Evolutionary conservation across 345 rosid species (phyloP).

Genomic region (Pistacia atlantica): DNA sequence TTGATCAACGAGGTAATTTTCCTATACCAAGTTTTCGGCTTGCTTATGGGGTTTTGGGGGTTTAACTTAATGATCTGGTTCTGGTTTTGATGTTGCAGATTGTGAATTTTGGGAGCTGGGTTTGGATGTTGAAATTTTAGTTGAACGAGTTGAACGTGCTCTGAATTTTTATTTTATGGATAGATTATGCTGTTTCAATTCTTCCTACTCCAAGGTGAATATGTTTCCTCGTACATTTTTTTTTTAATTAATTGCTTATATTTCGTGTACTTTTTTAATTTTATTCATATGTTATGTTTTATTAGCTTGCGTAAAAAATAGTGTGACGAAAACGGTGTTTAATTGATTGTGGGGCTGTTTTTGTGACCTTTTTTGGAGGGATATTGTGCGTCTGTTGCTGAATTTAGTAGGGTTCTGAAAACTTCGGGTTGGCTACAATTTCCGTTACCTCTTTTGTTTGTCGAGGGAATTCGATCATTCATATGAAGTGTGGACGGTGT

Average conservation of each 20-base stretch:
- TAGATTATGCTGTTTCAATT: constrained; percentile 42
- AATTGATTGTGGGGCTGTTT: not conserved
- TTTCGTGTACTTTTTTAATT: not conserved
- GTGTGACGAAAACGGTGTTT: not conserved
- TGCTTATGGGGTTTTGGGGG: constrained; percentile 16
- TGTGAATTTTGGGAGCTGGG: constrained; percentile 23
- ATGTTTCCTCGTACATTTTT: not conserved
- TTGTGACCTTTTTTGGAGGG: not conserved
- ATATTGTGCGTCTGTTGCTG: not conserved
- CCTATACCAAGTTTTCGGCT: constrained; percentile 22
- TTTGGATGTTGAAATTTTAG: constrained; percentile 31
- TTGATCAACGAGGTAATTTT: constrained; percentile 32
- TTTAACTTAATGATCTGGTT: constrained; percentile 21
- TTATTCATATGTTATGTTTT: not conserved
- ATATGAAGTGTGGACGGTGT: not conserved
- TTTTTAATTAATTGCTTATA: not conserved
- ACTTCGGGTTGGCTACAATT: constrained; percentile 12
- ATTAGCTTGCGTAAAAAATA: not conserved
- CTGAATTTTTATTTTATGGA: constrained; percentile 36
- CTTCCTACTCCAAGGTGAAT: constrained; percentile 38
- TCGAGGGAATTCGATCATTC: constrained; percentile 6
- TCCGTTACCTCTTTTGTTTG: constrained; percentile 2
- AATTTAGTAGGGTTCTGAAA: constrained; percentile 7
- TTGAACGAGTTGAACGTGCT: constrained; percentile 15
- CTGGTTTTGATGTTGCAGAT: constrained; percentile 30